Percentiles rank a stretch among this genome's conserved stretches.
phyloP scores from a whole-genome alignment of 2,329 filamentous ascomycete genomes.

The Aspergillus floridensis region DNA sequence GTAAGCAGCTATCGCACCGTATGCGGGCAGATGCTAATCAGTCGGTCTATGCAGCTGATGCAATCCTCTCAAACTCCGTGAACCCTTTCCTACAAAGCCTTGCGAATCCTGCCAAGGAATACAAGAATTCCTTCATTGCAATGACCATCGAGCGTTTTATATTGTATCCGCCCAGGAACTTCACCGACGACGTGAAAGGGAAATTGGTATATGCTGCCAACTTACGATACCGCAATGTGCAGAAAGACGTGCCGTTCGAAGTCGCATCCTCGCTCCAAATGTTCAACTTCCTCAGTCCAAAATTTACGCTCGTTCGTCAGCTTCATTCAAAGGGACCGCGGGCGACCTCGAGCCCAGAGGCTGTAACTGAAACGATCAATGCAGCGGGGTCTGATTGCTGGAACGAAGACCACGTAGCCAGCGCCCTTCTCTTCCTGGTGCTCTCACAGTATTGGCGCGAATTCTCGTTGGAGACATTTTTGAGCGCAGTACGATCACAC shows the following conservation, averaged over 20 bases:
- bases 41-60: conserved; percentile 63
- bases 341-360: conserved; percentile 73
- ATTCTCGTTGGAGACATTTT: conserved; percentile 66
- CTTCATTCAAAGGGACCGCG: conserved; percentile 73
- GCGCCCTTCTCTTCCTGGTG: conserved; percentile 69
- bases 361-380: conserved; percentile 59
- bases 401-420: conserved; percentile 77
- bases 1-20: conserved; percentile 48
- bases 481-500: conserved; percentile 57
- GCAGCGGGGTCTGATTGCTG: conserved; percentile 62
- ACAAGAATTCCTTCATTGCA: conserved; percentile 69
- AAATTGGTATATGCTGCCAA: conserved; percentile 61
- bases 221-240: conserved; percentile 66
- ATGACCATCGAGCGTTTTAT: conserved; percentile 82
- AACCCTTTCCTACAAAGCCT: conserved; percentile 74
- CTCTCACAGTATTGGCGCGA: conserved; percentile 61
- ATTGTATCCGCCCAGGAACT: conserved; percentile 80
- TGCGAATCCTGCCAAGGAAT: conserved; percentile 64
- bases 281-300: conserved; percentile 43
- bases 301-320: conserved; percentile 53
- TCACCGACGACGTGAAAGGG: conserved; percentile 73
- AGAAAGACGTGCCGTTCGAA: conserved; percentile 42
- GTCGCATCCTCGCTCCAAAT: conserved; percentile 46
- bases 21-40: conserved; percentile 5
- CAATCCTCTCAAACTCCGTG: conserved; percentile 80